Conservation (phyloP, 805 yeast species). For the Candida caryicola region DNA sequence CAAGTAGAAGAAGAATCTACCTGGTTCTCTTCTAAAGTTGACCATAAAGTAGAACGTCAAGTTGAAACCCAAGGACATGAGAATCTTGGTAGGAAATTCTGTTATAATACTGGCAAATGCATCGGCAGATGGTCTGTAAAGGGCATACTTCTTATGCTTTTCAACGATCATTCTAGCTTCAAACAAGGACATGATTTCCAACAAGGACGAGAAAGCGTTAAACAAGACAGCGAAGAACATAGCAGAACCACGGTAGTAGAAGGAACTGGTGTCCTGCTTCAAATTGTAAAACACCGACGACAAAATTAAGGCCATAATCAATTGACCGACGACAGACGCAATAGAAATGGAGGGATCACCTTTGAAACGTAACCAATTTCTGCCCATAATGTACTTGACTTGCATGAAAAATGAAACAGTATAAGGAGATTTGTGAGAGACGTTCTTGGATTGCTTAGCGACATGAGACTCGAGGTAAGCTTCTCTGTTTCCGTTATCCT, state of each 20-base stretch:
- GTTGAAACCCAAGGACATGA: constrained; percentile 46
- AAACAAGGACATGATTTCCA: constrained; percentile 54
- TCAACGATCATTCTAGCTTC: constrained; percentile 58
- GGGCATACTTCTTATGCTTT: constrained; percentile 54
- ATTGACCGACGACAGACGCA: constrained; percentile 42
- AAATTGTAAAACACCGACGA: constrained; percentile 60
- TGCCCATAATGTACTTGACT: constrained; percentile 41
- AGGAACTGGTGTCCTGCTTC: constrained; percentile 40
- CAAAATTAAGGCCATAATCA: constrained; percentile 52
- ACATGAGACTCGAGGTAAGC: constrained; percentile 23
- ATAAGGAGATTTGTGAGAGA: constrained; percentile 49
- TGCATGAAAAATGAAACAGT: constrained; percentile 53
- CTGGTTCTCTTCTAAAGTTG: constrained; percentile 50
- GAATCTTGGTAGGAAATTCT: constrained; percentile 52
- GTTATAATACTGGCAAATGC: constrained; percentile 61
- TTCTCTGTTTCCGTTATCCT: constrained; percentile 13
- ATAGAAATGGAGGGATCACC: constrained; percentile 50
- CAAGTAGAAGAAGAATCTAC: constrained; percentile 52
- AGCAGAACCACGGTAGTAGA: constrained; percentile 58
- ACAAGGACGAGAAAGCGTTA: constrained; percentile 58
- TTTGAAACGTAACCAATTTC: constrained; percentile 49
- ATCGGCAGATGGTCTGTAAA: constrained; percentile 62
- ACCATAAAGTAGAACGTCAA: constrained; percentile 52
- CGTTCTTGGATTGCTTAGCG: constrained; percentile 18
- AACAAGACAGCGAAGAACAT: constrained; percentile 66